A percentile compares a stretch with the other conserved stretches of the same genome.
Evolutionary conservation across 306 rosid genomes (phyloP).

Genomic region (Inga leiocalycina): DNA sequence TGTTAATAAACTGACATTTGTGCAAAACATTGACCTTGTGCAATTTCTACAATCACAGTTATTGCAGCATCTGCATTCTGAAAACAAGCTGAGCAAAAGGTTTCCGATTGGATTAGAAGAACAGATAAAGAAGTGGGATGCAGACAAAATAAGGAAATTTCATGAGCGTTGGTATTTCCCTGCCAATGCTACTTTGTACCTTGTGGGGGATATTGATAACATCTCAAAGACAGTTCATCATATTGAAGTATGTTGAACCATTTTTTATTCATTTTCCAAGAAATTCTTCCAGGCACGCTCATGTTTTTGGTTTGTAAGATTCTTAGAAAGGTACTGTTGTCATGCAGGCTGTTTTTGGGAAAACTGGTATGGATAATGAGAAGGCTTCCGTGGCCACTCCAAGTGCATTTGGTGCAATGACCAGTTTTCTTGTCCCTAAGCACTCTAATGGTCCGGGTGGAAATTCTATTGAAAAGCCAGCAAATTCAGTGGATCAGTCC

Average conservation of each 20-base stretch:
- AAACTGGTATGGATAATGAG: slow-evolving; percentile 71
- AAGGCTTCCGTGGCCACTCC: slow-evolving; percentile 69
- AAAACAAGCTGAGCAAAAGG: slow-evolving; percentile 98
- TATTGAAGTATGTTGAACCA: slow-evolving; percentile 69
- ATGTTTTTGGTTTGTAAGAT: slow-evolving; percentile 31
- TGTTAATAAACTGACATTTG: slow-evolving; percentile 30
- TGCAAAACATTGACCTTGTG: slow-evolving; percentile 22
- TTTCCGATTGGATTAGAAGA: slow-evolving; percentile 99
- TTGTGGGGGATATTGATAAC: slow-evolving; percentile 93
- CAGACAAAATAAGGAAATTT: slow-evolving; percentile 92
- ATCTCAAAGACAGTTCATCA: slow-evolving; percentile 78
- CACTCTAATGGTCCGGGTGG: slow-evolving; percentile 83
- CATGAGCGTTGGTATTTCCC: slow-evolving; percentile 99
- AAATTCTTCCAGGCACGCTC: slow-evolving; percentile 22
- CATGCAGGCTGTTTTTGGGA: slow-evolving; percentile 84
- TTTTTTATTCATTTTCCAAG: slow-evolving; percentile 25
- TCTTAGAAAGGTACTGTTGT: slow-evolving; percentile 33
- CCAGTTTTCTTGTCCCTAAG: slow-evolving; percentile 97
- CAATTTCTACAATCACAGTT: slow-evolving; percentile 58
- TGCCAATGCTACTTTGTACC: slow-evolving; percentile 95
- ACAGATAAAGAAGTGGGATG: slow-evolving; percentile 98
- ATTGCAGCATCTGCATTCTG: slow-evolving; percentile 96
- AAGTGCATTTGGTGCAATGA: slow-evolving; percentile 96
- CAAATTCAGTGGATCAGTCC: slow-evolving; percentile 69
- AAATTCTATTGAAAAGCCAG: slow-evolving; percentile 70